Percentiles rank a stretch among this genome's conserved stretches.
phyloP scores from a whole-genome alignment of 176 grass and related monocot genomes.

The Oryza nivara region DNA sequence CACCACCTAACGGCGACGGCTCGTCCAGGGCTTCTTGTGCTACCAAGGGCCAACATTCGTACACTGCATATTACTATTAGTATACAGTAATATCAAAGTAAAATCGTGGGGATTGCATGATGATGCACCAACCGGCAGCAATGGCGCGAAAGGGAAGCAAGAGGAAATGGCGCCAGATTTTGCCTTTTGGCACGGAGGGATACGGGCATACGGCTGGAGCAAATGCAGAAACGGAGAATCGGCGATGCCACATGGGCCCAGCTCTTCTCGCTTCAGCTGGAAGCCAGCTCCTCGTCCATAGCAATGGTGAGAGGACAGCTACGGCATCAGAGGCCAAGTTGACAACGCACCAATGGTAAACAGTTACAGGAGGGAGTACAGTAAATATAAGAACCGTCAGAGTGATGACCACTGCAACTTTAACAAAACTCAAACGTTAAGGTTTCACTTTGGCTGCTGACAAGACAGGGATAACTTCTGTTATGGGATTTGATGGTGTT shows the following conservation, averaged over 20 bases:
- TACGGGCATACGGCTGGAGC: not conserved
- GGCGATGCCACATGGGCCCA: not conserved
- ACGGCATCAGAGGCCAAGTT: not conserved
- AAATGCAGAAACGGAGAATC: not conserved
- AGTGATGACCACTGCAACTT: not conserved
- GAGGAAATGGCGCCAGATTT: not conserved
- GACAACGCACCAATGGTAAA: not conserved
- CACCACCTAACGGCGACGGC: not conserved
- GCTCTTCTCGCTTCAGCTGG: slow-evolving; percentile 34
- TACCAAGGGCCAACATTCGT: slow-evolving; percentile 4
- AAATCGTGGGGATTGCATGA: slow-evolving; percentile 22
- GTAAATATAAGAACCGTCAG: not conserved
- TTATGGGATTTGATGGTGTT: slow-evolving; percentile 8
- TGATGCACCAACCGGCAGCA: slow-evolving; percentile 7
- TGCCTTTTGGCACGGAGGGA: not conserved
- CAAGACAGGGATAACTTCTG: not conserved
- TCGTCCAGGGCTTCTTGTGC: not conserved
- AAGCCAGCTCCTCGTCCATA: slow-evolving; percentile 23
- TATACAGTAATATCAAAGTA: not conserved
- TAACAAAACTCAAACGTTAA: not conserved
- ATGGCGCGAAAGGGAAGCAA: slow-evolving; percentile 27
- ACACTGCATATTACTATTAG: not conserved
- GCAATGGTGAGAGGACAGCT: slow-evolving; percentile 1
- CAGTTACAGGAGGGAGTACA: not conserved
- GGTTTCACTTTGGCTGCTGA: not conserved